A percentile compares a stretch with the other conserved stretches of the same genome.
Conservation (phyloP, 148 eudicot genomes). For the Persicaria maculosa region DNA sequence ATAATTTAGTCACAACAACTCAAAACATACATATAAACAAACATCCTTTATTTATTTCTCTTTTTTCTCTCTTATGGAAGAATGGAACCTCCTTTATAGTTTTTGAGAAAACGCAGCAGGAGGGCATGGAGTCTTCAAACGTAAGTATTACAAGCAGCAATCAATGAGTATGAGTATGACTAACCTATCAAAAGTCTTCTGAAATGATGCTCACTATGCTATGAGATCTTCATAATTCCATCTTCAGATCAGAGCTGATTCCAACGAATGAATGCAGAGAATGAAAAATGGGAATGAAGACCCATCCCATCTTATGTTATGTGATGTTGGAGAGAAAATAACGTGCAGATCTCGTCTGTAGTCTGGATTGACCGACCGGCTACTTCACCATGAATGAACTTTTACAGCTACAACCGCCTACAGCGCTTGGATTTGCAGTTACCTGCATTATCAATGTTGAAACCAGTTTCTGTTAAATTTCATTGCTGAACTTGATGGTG, state of each 20-base stretch:
- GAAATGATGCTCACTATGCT: background rate
- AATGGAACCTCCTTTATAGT: background rate
- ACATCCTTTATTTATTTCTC: background rate
- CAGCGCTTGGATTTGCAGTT: slow-evolving; percentile 84
- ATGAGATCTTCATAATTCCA: background rate
- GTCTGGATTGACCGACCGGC: background rate
- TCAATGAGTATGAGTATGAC: slow-evolving; percentile 12
- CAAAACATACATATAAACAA: background rate
- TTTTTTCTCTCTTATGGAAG: background rate
- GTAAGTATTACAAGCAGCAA: background rate
- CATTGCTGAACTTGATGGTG: background rate
- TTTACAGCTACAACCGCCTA: slow-evolving; percentile 92
- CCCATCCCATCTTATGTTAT: slow-evolving; percentile 7
- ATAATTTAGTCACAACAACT: background rate
- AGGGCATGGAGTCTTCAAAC: background rate
- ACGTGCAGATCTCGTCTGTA: background rate
- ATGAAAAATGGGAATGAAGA: background rate
- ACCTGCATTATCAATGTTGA: slow-evolving; percentile 42
- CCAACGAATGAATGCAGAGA: background rate
- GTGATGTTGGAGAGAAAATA: background rate
- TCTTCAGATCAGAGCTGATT: background rate
- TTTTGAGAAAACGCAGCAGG: background rate
- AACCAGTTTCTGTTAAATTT: background rate
- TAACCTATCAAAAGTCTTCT: background rate
- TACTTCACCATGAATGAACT: slow-evolving; percentile 86